These are phyloP conservation scores for Cercospora sp. DNA, from an alignment of 2,329 filamentous ascomycete genomes.

Conservation along the genomic window DNA sequence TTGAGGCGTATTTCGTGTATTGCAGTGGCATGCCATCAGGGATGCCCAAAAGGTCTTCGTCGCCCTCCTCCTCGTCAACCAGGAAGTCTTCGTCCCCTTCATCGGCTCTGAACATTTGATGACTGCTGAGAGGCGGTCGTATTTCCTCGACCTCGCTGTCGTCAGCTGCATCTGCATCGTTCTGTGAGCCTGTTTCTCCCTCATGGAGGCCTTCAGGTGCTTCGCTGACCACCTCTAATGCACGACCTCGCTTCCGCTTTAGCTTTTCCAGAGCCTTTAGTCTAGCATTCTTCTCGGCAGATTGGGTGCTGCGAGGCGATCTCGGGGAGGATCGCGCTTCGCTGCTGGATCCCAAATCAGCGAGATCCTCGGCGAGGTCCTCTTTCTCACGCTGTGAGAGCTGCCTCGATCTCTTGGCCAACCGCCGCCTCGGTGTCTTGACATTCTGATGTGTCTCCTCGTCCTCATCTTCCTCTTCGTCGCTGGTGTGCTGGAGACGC, in stretches of 20 bases:
- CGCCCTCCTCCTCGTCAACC: slow-evolving; percentile 49
- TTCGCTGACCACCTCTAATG: slow-evolving; percentile 27
- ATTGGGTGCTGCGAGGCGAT: slow-evolving; percentile 33
- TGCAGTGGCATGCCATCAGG: slow-evolving; percentile 65
- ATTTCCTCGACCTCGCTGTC: slow-evolving; percentile 56
- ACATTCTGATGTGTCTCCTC: slow-evolving; percentile 27
- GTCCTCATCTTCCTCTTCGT: slow-evolving; percentile 27
- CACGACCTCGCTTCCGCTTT: slow-evolving; percentile 41
- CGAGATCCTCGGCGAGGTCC: slow-evolving; percentile 50
- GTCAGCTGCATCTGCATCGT: slow-evolving; percentile 33
- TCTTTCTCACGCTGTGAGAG: slow-evolving; percentile 41
- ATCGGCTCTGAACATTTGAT: slow-evolving; percentile 51
- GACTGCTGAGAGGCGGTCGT: slow-evolving; percentile 39
- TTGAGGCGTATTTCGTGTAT: slow-evolving; percentile 66
- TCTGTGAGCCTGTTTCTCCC: slow-evolving; percentile 34
- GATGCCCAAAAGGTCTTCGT: slow-evolving; percentile 58
- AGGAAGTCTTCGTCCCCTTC: slow-evolving; percentile 65
- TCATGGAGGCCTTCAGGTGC: slow-evolving; percentile 28
- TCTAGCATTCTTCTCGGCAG: slow-evolving; percentile 40
- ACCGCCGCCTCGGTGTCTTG: slow-evolving; percentile 31
- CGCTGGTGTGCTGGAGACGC: slow-evolving; percentile 18
- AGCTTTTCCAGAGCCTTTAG: slow-evolving; percentile 47
- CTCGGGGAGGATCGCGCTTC: slow-evolving; percentile 32
- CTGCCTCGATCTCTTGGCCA: slow-evolving; percentile 28
- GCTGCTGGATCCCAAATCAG: slow-evolving; percentile 44